Evolutionary conservation across 2,329 filamentous ascomycete genomes (phyloP), one percentile per base, ranked within the genome.

Genomic region (Neocatenulostroma microsporum): DNA sequence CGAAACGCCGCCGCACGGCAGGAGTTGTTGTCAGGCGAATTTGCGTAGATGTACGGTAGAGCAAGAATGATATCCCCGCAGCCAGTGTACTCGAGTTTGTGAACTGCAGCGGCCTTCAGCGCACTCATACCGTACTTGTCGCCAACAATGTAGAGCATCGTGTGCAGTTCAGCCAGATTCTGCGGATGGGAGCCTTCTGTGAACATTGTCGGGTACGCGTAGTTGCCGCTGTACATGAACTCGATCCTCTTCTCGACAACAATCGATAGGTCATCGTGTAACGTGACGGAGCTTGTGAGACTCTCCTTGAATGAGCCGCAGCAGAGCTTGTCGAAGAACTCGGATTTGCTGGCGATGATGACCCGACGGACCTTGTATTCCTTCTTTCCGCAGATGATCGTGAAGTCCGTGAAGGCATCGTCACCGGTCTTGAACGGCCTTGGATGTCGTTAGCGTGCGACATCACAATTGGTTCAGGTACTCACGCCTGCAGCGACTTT

Each of bases 291-390:
- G 10, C 14, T 9, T 29, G 27, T 14, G 10, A 14, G 8, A 14
- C 10, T 14, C 14, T 29, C 27, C 14, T 29, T 11, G 14, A 29
- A 29, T 7, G 7, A 8, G 27, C 27, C 13, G 27, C 10, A 8
- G 27, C 27, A 29, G 14, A 15, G 10, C 8, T 15, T 9, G 10
- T 30, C 26, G 31, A 40, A 37, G 13, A 23, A 30, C 4, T 30
- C 17, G 12, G 39, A 41, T 11, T 41, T 33, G 4, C 19, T 13
- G 3, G 8, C 5, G 9, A 41, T 11, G 6, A 41, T 20, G 15
- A n/a, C 5, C 9, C 34, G 34, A 24, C 32, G 34, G 5, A 44
- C 41, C 20, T 35, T 34, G 33, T 34, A 37, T 11, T 34, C 27
- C 6, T 21, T 21, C 1, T 30, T 37, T 13, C 29, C 17, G 28